Conservation (phyloP, 331 rosid genomes). For the Cucumis variabilis region DNA sequence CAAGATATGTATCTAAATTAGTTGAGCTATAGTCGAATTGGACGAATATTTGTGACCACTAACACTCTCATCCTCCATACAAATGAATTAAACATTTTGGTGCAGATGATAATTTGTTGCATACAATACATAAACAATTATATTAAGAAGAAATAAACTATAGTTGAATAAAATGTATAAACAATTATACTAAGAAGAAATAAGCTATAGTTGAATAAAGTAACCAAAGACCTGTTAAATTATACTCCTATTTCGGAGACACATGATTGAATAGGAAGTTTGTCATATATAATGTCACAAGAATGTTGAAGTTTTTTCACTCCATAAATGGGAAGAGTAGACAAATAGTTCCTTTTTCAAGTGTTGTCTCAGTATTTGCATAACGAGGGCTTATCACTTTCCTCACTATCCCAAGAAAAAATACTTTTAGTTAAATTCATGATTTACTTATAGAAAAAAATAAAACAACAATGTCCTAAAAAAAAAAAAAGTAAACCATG, state of each 20-base stretch:
- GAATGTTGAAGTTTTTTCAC: neutral
- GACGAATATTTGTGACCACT: fast-evolving
- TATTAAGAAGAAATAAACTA: too few species aligned
- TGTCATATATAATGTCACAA: neutral
- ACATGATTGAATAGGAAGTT: neutral
- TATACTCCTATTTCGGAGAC: neutral
- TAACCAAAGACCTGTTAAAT: too few species aligned
- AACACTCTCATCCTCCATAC: neutral
- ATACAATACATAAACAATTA: too few species aligned
- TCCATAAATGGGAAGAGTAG: neutral
- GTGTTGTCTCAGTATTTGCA: neutral
- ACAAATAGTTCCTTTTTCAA: neutral
- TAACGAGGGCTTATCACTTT: neutral
- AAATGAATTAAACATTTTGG: too few species aligned
- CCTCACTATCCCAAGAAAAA: too few species aligned
- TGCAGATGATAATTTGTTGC: too few species aligned
- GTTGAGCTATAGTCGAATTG: neutral
- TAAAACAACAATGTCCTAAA: too few species aligned
- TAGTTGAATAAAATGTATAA: neutral
- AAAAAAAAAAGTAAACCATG: too few species aligned
- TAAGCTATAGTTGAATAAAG: neutral
- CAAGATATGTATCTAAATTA: too few species aligned
- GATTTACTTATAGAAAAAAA: too few species aligned
- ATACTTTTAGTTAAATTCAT: too few species aligned
- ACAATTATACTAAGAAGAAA: too few species aligned